Evolutionary conservation across 2,329 filamentous ascomycete species (phyloP).

Genomic region (Rosellinia necatrix): DNA sequence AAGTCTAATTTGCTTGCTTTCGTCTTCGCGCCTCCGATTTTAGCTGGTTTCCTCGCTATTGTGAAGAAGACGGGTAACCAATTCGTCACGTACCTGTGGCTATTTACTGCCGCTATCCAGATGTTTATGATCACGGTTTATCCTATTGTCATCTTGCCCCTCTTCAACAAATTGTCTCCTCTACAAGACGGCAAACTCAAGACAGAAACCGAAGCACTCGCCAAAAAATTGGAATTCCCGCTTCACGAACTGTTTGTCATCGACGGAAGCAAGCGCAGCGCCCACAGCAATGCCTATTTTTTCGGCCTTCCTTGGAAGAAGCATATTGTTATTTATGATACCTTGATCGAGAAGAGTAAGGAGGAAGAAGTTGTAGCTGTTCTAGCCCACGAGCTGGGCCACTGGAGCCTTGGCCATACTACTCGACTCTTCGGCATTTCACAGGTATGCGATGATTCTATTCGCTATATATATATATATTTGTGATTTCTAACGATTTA

Average conservation of each 20-base stretch:
- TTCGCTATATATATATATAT: neutral
- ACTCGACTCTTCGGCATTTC: conserved; percentile 87
- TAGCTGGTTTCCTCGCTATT: conserved; percentile 90
- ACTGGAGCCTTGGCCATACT: conserved; percentile 96
- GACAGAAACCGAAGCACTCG: conserved; percentile 82
- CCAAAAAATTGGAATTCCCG: conserved; percentile 84
- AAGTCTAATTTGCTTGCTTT: conserved; percentile 86
- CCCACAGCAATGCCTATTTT: conserved; percentile 93
- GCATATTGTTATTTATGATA: conserved; percentile 99
- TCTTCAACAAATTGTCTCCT: conserved; percentile 98
- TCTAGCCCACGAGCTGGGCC: conserved; percentile 91
- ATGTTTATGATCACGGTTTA: conserved; percentile 96
- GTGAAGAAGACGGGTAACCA: conserved; percentile 89
- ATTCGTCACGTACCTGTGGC: conserved; percentile 98
- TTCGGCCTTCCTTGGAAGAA: conserved; percentile 99
- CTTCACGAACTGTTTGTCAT: conserved; percentile 94
- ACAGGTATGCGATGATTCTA: conserved; percentile 59
- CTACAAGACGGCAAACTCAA: conserved; percentile 87
- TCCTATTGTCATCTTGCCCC: conserved; percentile 87
- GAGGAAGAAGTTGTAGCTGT: conserved; percentile 93
- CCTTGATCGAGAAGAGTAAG: conserved; percentile 92
- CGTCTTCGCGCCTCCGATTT: conserved; percentile 81
- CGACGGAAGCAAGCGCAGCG: conserved; percentile 84
- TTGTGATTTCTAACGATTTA: conserved; percentile 38
- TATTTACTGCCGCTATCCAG: conserved; percentile 87